Conservation (phyloP, 495 filamentous ascomycete genomes). For the Articulospora tetracladia region DNA sequence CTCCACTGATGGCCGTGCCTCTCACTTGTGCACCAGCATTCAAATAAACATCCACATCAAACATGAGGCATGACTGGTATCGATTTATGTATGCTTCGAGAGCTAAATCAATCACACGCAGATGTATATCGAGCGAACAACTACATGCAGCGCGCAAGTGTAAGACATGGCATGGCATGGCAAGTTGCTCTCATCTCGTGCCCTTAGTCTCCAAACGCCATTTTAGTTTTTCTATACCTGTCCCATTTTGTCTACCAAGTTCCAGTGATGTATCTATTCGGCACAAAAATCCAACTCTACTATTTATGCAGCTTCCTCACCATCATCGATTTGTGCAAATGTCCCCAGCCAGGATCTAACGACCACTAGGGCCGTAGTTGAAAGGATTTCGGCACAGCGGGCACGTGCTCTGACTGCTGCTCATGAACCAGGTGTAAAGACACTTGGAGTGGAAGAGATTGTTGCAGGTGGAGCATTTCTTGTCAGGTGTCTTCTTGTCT, state of each 20-base stretch:
- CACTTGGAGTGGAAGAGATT: slow-evolving; percentile 89
- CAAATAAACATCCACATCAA: background rate
- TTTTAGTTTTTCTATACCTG: no score
- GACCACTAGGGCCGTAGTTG: background rate
- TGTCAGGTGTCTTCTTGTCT: slow-evolving; percentile 85
- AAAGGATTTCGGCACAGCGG: slow-evolving; percentile 75
- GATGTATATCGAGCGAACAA: no score
- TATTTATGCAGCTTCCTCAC: background rate
- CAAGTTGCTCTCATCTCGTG: background rate
- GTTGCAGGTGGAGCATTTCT: slow-evolving; percentile 88
- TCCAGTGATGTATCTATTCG: background rate
- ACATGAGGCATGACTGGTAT: background rate
- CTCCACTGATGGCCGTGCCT: no score
- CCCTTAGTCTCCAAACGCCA: background rate
- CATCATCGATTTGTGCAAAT: background rate
- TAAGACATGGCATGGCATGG: no score
- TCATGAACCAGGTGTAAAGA: slow-evolving; percentile 94
- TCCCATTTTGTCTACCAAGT: background rate
- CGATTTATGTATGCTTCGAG: no score
- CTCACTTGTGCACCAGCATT: background rate
- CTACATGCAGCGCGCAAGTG: no score
- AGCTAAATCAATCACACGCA: no score
- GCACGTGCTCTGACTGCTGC: slow-evolving; percentile 82
- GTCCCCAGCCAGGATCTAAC: background rate
- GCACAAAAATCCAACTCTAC: background rate